These are phyloP conservation scores for Ocimum tenuiflorum DNA, from an alignment of 257 asterid species.

Conservation along the genomic window DNA sequence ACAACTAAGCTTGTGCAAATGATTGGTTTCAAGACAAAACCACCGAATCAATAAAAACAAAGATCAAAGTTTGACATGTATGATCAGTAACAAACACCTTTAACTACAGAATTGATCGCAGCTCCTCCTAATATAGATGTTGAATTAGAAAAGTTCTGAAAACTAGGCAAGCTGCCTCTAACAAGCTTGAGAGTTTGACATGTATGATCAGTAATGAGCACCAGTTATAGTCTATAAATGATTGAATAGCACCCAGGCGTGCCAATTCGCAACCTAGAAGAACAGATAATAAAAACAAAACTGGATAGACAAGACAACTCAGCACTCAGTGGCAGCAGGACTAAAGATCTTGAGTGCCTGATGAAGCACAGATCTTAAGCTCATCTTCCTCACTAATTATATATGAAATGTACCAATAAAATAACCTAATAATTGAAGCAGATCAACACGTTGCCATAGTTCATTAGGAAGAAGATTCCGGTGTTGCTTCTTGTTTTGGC, in stretches of 20 bases:
- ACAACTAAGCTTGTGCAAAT: no score
- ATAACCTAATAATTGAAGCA: conserved; percentile 2
- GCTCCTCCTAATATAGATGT: no score
- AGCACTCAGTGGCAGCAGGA: not conserved
- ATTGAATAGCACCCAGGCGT: conserved; percentile 16
- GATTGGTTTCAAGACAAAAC: no score
- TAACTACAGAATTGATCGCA: no score
- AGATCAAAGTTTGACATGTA: no score
- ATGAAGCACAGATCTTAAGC: conserved; percentile 1
- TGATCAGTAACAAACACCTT: no score
- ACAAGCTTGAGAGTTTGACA: no score
- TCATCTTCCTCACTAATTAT: not conserved
- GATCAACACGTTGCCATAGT: conserved; percentile 7
- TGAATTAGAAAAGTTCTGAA: no score
- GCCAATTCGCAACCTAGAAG: conserved; percentile 25
- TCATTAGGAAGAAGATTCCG: conserved; percentile 48
- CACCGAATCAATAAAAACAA: no score
- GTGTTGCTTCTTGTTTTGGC: conserved; percentile 59
- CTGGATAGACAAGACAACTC: not conserved
- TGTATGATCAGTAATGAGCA: no score
- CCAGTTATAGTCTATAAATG: conserved; percentile 18
- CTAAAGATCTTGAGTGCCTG: not conserved
- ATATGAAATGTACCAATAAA: not conserved
- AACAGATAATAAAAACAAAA: conserved; percentile 1
- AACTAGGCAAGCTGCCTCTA: no score